These are phyloP conservation scores for Diphasiastrum complanatum DNA, from an alignment of 83 land plant species.

Conservation along the genomic window DNA sequence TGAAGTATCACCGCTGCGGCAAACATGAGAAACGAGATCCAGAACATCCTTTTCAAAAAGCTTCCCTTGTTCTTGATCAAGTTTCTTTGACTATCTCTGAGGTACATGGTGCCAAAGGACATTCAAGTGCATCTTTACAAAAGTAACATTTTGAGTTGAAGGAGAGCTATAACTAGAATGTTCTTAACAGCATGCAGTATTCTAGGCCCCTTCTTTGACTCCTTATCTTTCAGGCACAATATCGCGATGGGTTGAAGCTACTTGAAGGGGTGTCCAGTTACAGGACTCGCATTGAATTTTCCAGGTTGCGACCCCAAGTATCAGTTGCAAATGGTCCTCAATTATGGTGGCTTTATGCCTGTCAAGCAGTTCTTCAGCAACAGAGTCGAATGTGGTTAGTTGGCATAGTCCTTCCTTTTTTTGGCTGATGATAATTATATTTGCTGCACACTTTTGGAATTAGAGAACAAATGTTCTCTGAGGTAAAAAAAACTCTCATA, in stretches of 20 bases:
- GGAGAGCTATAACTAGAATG: too few relatives aligned
- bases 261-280: slow-evolving; percentile 74
- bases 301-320: slow-evolving; percentile 66
- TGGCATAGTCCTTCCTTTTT: slow-evolving; percentile 5
- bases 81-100: slow-evolving; percentile 74
- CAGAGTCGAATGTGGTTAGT: slow-evolving; percentile 70
- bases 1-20: slow-evolving; percentile 79
- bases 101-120: slow-evolving; percentile 46
- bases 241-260: slow-evolving; percentile 88
- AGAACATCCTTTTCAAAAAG: slow-evolving; percentile 75
- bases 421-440: neutral
- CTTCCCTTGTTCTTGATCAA: slow-evolving; percentile 66
- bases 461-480: neutral
- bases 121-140: too few relatives aligned
- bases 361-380: slow-evolving; percentile 58
- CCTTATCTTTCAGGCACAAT: slow-evolving; percentile 58
- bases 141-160: too few relatives aligned
- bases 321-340: slow-evolving; percentile 47
- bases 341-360: slow-evolving; percentile 91
- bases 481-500: neutral
- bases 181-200: neutral
- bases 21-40: slow-evolving; percentile 79
- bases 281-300: slow-evolving; percentile 57
- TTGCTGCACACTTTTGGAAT: neutral
- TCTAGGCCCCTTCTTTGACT: neutral